Percentiles rank a stretch among this genome's conserved stretches.
Evolutionary conservation across 345 rosid genomes (phyloP).

Genomic region (Citrus cavaleriei): DNA sequence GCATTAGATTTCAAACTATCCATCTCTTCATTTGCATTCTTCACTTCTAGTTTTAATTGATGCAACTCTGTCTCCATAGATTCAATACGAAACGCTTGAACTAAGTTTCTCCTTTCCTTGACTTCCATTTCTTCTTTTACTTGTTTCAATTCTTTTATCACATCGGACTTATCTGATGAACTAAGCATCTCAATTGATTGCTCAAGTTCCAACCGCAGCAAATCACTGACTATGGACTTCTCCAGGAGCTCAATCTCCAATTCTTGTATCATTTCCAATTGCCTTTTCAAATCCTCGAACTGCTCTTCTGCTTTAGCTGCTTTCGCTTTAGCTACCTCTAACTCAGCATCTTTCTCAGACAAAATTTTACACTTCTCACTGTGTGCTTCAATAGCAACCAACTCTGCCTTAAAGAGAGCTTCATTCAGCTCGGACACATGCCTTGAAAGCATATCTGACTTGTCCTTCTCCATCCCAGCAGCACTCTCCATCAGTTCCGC

Average conservation of each 20-base stretch:
- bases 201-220: conserved; percentile 20
- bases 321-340: conserved; percentile 9
- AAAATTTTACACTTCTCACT: conserved; percentile 18
- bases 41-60: conserved; percentile 20
- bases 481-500: conserved; percentile 34
- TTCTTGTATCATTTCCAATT: conserved; percentile 21
- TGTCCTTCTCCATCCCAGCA: conserved; percentile 35
- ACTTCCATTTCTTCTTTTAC: conserved; percentile 22
- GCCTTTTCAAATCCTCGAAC: conserved; percentile 24
- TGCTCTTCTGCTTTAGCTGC: conserved; percentile 20
- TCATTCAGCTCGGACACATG: conserved; percentile 27
- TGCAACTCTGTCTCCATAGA: conserved; percentile 29
- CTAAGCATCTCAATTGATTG: conserved; percentile 19
- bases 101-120: conserved; percentile 28
- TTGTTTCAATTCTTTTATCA: conserved; percentile 8
- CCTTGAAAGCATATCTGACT: conserved; percentile 29
- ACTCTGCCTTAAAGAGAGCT: conserved; percentile 18
- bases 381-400: conserved; percentile 25
- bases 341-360: conserved; percentile 27
- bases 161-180: conserved; percentile 28
- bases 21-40: conserved; percentile 23
- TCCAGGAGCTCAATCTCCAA: conserved; percentile 31
- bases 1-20: conserved; percentile 13
- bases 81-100: conserved; percentile 19
- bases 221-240: conserved; percentile 22